Conservation (phyloP, 2,329 filamentous ascomycete genomes). For the Fusarium compactum region DNA sequence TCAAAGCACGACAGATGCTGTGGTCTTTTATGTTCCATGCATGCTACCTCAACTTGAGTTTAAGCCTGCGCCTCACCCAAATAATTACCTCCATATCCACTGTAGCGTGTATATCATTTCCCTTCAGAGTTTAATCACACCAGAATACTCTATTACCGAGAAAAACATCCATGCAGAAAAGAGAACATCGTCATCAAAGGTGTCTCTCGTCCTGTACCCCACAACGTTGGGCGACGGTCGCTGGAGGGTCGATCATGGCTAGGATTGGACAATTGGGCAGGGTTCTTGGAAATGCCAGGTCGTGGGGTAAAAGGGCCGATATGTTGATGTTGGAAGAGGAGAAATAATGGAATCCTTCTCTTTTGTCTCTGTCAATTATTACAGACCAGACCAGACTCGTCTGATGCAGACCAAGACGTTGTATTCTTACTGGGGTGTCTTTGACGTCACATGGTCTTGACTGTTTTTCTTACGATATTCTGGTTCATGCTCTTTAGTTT, state of each 20-base stretch:
- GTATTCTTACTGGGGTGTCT: neutral
- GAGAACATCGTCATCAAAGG: slow-evolving; percentile 25
- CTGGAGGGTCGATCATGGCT: slow-evolving; percentile 22
- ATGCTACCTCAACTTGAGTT: neutral
- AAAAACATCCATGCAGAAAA: neutral
- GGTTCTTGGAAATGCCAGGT: slow-evolving; percentile 12
- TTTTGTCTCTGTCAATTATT: too few species aligned
- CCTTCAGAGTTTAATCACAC: slow-evolving; percentile 7
- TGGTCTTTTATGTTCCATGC: slow-evolving; percentile 15
- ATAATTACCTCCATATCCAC: slow-evolving; percentile 1
- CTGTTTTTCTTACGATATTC: neutral
- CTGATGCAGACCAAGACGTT: neutral
- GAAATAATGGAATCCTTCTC: neutral
- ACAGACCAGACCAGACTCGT: neutral
- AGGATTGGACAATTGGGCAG: slow-evolving; percentile 27
- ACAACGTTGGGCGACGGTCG: slow-evolving; percentile 15
- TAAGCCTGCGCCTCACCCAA: slow-evolving; percentile 2
- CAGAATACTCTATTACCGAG: neutral
- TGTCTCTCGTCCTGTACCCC: slow-evolving; percentile 19
- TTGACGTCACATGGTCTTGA: slow-evolving; percentile 3
- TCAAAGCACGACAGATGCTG: slow-evolving; percentile 10
- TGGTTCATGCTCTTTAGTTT: slow-evolving; percentile 1
- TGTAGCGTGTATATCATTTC: slow-evolving; percentile 20
- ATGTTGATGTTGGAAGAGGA: slow-evolving; percentile 12
- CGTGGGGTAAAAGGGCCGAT: slow-evolving; percentile 44